Evolutionary conservation across 768 basidiomycete genomes (phyloP).

Genomic region (Terana coerulea): DNA sequence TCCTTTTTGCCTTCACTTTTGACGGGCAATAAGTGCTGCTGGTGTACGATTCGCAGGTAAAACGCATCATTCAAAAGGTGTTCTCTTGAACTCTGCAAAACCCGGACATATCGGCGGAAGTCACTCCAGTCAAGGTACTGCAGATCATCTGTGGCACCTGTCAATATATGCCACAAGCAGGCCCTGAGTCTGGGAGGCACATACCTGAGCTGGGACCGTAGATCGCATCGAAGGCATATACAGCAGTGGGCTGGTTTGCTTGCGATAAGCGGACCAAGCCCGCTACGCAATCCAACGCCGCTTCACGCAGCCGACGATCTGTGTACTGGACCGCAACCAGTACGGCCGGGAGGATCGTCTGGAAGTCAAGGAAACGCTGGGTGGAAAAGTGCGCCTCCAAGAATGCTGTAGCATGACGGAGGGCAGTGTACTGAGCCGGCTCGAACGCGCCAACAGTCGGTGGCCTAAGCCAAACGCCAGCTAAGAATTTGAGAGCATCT

Average conservation of each 20-base stretch:
- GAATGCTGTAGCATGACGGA: constrained; percentile 78
- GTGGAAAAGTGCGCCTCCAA: constrained; percentile 63
- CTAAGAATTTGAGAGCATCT: constrained; percentile 76
- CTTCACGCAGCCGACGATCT: constrained; percentile 40
- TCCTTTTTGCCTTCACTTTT: constrained; percentile 56
- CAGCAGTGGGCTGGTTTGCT: constrained; percentile 41
- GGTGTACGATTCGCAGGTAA: constrained; percentile 59
- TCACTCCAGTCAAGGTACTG: constrained; percentile 72
- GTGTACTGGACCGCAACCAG: constrained; percentile 55
- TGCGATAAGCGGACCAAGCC: constrained; percentile 38
- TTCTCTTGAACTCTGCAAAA: constrained; percentile 45
- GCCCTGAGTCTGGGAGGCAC: constrained; percentile 20
- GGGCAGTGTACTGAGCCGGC: constrained; percentile 47
- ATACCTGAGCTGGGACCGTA: constrained; percentile 61
- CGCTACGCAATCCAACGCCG: constrained; percentile 54
- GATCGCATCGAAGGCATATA: constrained; percentile 72
- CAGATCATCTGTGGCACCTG: constrained; percentile 33
- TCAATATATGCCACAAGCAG: constrained; percentile 4
- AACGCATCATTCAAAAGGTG: constrained; percentile 57
- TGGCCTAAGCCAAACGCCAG: constrained; percentile 54
- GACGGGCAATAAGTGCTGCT: constrained; percentile 44
- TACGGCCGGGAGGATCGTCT: constrained; percentile 69
- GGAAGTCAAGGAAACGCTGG: constrained; percentile 65
- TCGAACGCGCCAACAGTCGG: constrained; percentile 12
- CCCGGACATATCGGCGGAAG: constrained; percentile 51